A percentile compares a stretch with the other conserved stretches of the same genome.
Conservation (phyloP, 768 basidiomycete genomes). For the Russula foetens region DNA sequence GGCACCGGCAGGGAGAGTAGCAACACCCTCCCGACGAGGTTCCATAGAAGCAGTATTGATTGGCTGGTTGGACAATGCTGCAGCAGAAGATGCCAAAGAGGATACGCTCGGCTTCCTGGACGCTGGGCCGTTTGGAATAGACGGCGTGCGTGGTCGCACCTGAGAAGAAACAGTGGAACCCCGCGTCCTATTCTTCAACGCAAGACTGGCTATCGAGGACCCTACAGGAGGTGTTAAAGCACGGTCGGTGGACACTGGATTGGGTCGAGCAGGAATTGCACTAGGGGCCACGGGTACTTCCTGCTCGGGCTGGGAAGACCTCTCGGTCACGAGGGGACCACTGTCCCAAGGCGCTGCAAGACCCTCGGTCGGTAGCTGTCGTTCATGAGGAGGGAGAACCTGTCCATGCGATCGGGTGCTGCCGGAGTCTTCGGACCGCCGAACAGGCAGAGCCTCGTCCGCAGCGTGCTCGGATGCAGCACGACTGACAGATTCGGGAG, state of each 20-base stretch:
- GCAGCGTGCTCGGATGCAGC: constrained; percentile 10
- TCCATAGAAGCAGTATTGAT: neutral
- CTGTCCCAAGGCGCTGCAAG: constrained; percentile 2
- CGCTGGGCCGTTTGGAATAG: constrained; percentile 9
- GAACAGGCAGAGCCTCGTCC: constrained; percentile 19
- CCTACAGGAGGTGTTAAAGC: neutral
- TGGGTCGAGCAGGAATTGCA: neutral
- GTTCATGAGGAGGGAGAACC: constrained; percentile 4
- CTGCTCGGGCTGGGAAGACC: constrained; percentile 1
- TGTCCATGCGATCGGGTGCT: constrained; percentile 14
- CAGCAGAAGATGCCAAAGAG: constrained; percentile 11
- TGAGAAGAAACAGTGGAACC: constrained; percentile 19
- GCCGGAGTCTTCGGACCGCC: constrained; percentile 10
- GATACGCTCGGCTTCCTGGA: constrained; percentile 15
- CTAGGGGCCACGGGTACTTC: neutral
- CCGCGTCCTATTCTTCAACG: constrained; percentile 14
- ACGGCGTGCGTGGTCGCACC: constrained; percentile 14
- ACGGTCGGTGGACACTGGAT: neutral
- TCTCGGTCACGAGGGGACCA: constrained; percentile 1
- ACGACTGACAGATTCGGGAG: constrained; percentile 21
- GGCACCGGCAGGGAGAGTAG: neutral
- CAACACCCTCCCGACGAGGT: constrained; percentile 3
- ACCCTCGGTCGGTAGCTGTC: constrained; percentile 2
- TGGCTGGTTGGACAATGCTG: neutral
- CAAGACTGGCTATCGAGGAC: constrained; percentile 1